These are phyloP conservation scores for Ceratopteris richardii DNA, from an alignment of 75 land plant genomes.

Conservation along the genomic window DNA sequence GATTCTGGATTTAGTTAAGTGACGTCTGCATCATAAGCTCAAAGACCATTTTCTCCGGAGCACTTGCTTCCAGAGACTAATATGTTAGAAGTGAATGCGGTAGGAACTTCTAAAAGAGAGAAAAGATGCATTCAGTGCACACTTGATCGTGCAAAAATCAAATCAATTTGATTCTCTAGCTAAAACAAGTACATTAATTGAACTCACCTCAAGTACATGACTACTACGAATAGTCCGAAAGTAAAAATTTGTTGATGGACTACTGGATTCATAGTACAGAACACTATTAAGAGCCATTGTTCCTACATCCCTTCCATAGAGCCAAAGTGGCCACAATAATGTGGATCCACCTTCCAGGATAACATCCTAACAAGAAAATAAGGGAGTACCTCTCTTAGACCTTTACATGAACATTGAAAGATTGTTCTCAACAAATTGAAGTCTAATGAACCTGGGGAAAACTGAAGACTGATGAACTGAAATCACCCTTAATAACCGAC, in stretches of 20 bases:
- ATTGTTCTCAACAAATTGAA: background rate
- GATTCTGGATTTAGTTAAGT: too few species aligned
- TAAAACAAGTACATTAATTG: too few species aligned
- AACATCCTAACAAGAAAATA: constrained; percentile 30
- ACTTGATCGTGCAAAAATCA: too few species aligned
- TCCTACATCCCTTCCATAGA: constrained; percentile 69
- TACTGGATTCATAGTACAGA: constrained; percentile 72
- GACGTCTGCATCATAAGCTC: too few species aligned
- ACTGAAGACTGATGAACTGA: background rate
- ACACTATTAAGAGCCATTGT: constrained; percentile 40
- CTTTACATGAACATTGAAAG: background rate
- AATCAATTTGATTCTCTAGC: too few species aligned
- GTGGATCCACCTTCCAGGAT: constrained; percentile 52
- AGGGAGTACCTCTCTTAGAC: background rate
- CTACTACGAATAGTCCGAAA: constrained; percentile 72
- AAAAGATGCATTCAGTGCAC: too few species aligned
- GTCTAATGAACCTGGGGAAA: background rate
- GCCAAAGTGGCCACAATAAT: constrained; percentile 87
- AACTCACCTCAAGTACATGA: constrained; percentile 16
- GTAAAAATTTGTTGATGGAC: constrained; percentile 36
- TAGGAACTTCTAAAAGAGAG: too few species aligned
- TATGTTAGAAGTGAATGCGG: too few species aligned
- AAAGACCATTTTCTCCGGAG: too few species aligned
- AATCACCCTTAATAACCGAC: background rate
- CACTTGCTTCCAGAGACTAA: too few species aligned